Base-by-base conservation (phyloP, 805 yeast genomes). In the Kuraishia capsulata region DNA sequence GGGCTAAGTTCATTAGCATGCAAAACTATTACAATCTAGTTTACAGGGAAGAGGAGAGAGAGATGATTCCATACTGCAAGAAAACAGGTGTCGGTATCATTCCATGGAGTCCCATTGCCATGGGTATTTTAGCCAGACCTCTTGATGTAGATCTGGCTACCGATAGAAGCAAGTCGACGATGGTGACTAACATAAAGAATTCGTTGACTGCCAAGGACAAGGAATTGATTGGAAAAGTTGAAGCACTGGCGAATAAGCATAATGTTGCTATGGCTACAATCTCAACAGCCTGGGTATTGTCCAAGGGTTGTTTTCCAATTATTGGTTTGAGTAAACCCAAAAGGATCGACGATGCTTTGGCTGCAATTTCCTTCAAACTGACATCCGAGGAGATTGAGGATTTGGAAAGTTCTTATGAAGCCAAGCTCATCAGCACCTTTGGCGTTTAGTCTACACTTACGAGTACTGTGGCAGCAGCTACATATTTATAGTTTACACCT, bases 61-160 rank as follows among this genome's bases (percentile, higher is more conserved):
- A 78, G 49, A 59, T 76, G 66, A 69, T 65, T 41, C 73, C 71
- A 20, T 78, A 57, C 52, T 73, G 80, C 44, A 54, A 68, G 19
- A 62, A 60, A 37, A 67, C 69, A 9, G 70, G 70, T 13, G 69
- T 78, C 28, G 81, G 78, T 2, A 38, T 75, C 17, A 63, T 73
- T 33, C 81, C 81, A n/a, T 78, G 76, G 73, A 71, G 79, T 5
- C 82, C 84, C 20, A 51, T 65, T 39, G 78, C 77, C 5, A 55
- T 71, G 40, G 82, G 83, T 4, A 19, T 65, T 1, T 23, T 35
- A 23, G 21, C 31, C 31, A 35, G 37, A n/a, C 37, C 37, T 6
- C 14, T 24, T 19, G 30, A 20, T 17, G 31, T 5, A 5, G 44
- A 25, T 28, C 16, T 3, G 20, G 32, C 14, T 41, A 41, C 37